Conservation (phyloP, 2,329 filamentous ascomycete species). For the Colletotrichum ledebouriae region DNA sequence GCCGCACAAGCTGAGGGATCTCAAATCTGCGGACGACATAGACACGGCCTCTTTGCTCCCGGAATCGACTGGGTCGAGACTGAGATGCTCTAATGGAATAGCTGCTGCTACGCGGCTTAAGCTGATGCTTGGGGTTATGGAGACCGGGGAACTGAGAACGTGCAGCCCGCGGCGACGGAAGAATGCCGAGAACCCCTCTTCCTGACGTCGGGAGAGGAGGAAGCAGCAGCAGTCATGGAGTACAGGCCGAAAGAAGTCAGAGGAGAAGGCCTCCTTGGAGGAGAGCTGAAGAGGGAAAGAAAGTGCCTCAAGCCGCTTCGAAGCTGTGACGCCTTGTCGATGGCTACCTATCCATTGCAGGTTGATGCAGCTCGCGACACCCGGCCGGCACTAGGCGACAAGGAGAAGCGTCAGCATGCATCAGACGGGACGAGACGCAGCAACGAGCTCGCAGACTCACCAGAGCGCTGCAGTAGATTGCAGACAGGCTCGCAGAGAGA, state of each 20-base stretch:
- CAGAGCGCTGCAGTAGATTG: slow-evolving; percentile 26
- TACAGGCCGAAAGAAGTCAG: too few relatives aligned
- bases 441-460: slow-evolving; percentile 19
- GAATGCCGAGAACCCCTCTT: slow-evolving; percentile 27
- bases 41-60: neutral
- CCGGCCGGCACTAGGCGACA: slow-evolving; percentile 22
- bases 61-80: neutral
- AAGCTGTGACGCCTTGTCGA: slow-evolving; percentile 10
- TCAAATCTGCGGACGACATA: neutral
- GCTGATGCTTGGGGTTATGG: neutral
- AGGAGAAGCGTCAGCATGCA: slow-evolving; percentile 26
- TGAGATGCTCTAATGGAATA: too few relatives aligned
- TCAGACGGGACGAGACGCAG: slow-evolving; percentile 30
- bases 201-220: neutral
- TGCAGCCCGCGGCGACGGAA: slow-evolving; percentile 17
- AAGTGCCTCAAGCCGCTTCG: slow-evolving; percentile 9
- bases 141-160: neutral
- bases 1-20: slow-evolving; percentile 23
- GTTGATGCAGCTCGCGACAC: slow-evolving; percentile 28
- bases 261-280: slow-evolving; percentile 2
- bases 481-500: slow-evolving; percentile 14
- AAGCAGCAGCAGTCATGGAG: too few relatives aligned
- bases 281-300: slow-evolving; percentile 4
- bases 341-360: slow-evolving; percentile 23
- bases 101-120: neutral